Evolutionary conservation across 306 rosid species (phyloP), one percentile per base, ranked within the genome.

Genomic region (Dalbergia oliveri): DNA sequence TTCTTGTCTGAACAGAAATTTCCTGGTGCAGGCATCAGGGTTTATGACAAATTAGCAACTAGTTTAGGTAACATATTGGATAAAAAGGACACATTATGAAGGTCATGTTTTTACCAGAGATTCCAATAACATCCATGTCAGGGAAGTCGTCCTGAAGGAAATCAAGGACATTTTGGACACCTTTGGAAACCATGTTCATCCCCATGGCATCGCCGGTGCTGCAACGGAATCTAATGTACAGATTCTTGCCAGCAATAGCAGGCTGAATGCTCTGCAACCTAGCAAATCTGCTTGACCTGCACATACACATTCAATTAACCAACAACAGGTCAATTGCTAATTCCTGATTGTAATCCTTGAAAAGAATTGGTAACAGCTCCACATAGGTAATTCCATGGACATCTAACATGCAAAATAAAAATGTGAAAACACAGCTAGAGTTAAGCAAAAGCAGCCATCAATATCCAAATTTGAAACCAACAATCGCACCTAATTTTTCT

Each of bases 151-250:
- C 63, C 73, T 79, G 92, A 65, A 90, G 89, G 77, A 84, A 90
- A 73, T 87, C 92, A 34, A 90, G 90, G 70, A 88, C 92, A 45
- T 90, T 88, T 78, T 90, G 94, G 47, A 90, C 92, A 15, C 94
- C 94, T 81, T 90, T 90, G 3, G 94, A 90, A n/a, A 90, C 94
- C 92, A 90, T 90, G 89, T 89, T 89, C 96, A 91, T 91, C 70
- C 96, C 96, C 96, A 91, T 91, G 35, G 96, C 96, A 58, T 91
- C 96, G 0, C 96, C 96, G 9, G 96, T 91, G 86, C 93, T 84
- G 84, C 93, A 89, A 8, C 73, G 76, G 76, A 89, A 91, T 86
- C 96, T 76, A 75, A 89, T 69, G 79, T 91, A 89, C 41, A 89
- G 57, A 77, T 88, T 89, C 82, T 91, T 91, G 69, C 93, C 95